Evolutionary conservation across 2,329 filamentous ascomycete species (phyloP), one percentile per base, ranked within the genome.

Genomic region (Truncatella angustata): DNA sequence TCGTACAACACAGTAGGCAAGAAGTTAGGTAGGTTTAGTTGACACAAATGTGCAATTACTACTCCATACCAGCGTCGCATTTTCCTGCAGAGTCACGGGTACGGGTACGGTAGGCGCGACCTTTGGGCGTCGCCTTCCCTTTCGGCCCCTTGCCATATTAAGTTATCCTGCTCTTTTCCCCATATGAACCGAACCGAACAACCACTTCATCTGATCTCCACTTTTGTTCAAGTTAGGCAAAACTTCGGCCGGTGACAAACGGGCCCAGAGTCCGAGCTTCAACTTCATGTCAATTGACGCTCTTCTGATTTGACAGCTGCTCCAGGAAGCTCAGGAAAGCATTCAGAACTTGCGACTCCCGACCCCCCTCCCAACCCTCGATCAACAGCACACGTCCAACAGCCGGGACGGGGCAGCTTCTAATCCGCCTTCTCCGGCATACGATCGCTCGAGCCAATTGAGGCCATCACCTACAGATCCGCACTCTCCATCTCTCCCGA

Each of bases 401-500:
- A 12, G 11, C 20, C n/a, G 43, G 26, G n/a, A 10, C 14, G 12
- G 20, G 20, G 36, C 28, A 20, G 43, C 12, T 49, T 24, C 24
- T n/a, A 50, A 21, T 14, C n/a, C n/a, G n/a, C n/a, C n/a, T n/a
- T n/a, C n/a, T n/a, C n/a, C n/a, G n/a, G n/a, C n/a, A n/a, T n/a
- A n/a, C 34, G 14, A 39, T n/a, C 18, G 14, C 37, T 18, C 30
- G 24, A 50, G 56, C 57, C 59, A 54, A 56, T 52, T 40, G 54
- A 60, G 60, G 55, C 59, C 30, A n/a, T n/a, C n/a, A n/a, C 24
- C 44, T 54, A 53, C 52, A 44, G 54, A 53, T 51, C 43, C 34
- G 24, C 59, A 51, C 20, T 59, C 60, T 59, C 45, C 52, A 54
- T 56, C 61, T 52, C 53, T 54, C 60, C 30, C 50, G 43, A 55